Evolutionary conservation across 805 yeast species (phyloP).

Genomic region (Metschnikowia similis): DNA sequence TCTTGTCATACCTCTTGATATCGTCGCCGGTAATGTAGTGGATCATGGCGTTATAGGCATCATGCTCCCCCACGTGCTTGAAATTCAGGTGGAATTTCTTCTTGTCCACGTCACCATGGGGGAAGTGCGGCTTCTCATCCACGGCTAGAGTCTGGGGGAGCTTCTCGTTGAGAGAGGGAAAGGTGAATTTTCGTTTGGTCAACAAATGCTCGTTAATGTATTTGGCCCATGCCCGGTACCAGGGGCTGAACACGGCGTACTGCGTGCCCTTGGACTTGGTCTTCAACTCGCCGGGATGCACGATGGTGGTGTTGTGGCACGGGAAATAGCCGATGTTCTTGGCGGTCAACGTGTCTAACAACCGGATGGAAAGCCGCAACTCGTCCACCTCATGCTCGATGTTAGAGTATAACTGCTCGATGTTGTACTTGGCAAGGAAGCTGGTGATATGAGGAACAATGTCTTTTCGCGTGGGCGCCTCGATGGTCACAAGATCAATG

Average conservation of each 20-base stretch:
- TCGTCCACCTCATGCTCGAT: conserved; percentile 46
- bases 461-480: conserved; percentile 32
- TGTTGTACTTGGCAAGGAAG: conserved; percentile 22
- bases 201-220: conserved; percentile 20
- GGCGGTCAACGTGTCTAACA: conserved; percentile 14
- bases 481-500: conserved; percentile 38
- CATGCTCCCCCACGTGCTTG: conserved; percentile 30
- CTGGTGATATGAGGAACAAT: conserved; percentile 19
- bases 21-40: conserved; percentile 21
- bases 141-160: conserved; percentile 6
- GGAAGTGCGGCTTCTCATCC: conserved; percentile 13
- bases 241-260: conserved; percentile 43
- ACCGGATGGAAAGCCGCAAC: conserved; percentile 24
- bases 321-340: conserved; percentile 22
- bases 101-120: conserved; percentile 16
- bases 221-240: conserved; percentile 37
- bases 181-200: conserved; percentile 11
- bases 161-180: conserved; percentile 13
- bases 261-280: conserved; percentile 36
- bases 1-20: conserved; percentile 27
- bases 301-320: conserved; percentile 39
- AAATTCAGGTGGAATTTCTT: conserved; percentile 21
- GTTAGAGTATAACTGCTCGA: conserved; percentile 31
- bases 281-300: conserved; percentile 35
- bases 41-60: conserved; percentile 22